Percentiles rank a stretch among this genome's conserved stretches.
These are phyloP conservation scores for Cicer cuneatum DNA, from an alignment of 306 rosid species.

Conservation along the genomic window DNA sequence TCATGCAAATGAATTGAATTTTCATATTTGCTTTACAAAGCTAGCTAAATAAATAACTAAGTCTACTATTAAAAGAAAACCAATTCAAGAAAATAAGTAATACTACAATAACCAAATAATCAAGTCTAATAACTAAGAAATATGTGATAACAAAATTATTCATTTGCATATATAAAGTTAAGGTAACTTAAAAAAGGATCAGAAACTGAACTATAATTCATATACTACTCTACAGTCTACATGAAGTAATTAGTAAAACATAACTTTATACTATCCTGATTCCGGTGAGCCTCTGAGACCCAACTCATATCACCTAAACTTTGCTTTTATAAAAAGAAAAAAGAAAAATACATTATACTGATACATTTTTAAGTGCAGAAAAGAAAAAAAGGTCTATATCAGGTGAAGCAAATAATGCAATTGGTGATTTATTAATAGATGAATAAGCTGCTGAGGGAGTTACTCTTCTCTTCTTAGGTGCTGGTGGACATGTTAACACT, in stretches of 20 bases:
- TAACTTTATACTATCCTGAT: background rate
- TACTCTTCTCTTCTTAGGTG: conserved; percentile 67
- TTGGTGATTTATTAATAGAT: conserved; percentile 47
- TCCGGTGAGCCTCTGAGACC: too few relatives aligned
- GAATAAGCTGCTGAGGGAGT: conserved; percentile 32
- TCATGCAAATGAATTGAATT: too few relatives aligned
- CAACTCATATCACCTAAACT: too few relatives aligned
- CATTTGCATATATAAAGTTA: background rate
- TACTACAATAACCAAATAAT: background rate
- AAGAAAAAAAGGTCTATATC: conserved; percentile 64
- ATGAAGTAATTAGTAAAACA: background rate
- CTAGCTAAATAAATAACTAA: too few relatives aligned
- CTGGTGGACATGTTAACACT: conserved; percentile 58
- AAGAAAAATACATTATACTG: conserved; percentile 1
- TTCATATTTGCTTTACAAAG: too few relatives aligned
- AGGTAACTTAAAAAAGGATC: background rate
- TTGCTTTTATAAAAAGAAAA: too few relatives aligned
- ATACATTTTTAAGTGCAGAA: conserved; percentile 47
- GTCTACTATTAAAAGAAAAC: background rate
- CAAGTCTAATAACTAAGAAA: background rate
- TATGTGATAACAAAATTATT: background rate
- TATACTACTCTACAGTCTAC: background rate
- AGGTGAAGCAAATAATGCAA: conserved; percentile 59
- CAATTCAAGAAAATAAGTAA: background rate
- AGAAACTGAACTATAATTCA: background rate